Evolutionary conservation across 768 basidiomycete species (phyloP).

Genomic region (Mycena olivaceomarginata): DNA sequence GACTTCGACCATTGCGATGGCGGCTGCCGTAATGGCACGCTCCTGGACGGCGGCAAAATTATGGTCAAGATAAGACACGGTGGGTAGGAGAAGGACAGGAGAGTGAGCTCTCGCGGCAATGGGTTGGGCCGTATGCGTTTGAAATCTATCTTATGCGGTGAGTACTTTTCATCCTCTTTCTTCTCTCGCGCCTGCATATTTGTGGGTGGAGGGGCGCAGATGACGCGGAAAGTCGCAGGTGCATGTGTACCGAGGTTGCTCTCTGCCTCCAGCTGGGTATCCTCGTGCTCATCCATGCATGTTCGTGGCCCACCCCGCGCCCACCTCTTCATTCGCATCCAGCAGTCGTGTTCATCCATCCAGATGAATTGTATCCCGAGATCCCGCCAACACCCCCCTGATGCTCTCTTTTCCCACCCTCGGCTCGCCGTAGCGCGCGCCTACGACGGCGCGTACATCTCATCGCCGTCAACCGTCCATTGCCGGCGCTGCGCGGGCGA

Average conservation of each 20-base stretch:
- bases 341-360: neutral
- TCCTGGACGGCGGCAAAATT: too few relatives aligned
- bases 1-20: neutral
- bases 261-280: neutral
- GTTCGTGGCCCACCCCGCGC: neutral
- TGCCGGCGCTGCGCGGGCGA: neutral
- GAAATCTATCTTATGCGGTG: neutral
- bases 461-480: neutral
- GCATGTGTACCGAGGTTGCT: neutral
- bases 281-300: neutral
- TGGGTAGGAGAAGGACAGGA: neutral
- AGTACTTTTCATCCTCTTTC: neutral
- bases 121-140: neutral
- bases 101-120: neutral
- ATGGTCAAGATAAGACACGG: neutral
- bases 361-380: constrained; percentile 2
- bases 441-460: neutral
- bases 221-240: neutral
- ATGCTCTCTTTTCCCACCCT: neutral
- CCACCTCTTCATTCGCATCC: neutral
- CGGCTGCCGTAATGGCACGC: too few relatives aligned
- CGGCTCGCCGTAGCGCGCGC: neutral
- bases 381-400: neutral
- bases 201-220: neutral
- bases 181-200: neutral